Base-by-base conservation (phyloP, 108 stramenopile genomes). In the Craspedostauros australis region DNA sequence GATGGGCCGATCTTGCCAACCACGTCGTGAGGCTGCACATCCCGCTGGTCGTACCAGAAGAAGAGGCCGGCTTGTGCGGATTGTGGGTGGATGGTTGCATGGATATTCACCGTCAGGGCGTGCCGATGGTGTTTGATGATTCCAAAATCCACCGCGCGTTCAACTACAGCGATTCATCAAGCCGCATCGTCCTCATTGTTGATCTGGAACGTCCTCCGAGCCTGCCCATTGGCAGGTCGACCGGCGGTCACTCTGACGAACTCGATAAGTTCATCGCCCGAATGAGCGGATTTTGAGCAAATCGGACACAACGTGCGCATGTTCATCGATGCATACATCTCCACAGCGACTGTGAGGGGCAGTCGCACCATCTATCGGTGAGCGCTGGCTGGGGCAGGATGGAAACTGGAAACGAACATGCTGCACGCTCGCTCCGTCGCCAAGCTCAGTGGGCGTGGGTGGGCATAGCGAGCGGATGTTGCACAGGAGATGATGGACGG, bases 1-100 rank as follows among this genome's bases (percentile, higher is more conserved):
- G 97, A 19, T 98, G 97, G 97, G 72, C 75, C 21, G 95, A 96
- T 64, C 72, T 98, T 33, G 97, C 97, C 4, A 98, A 98, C 64
- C 76, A 96, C 70, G 97, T 98, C 3, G 63, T 94, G 24, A 73
- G 97, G 22, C 55, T 86, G n/a, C 97, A 98, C 59, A 72, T 98
- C 47, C 83, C 93, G 8, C 61, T 98, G 51, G 57, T 79, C 9
- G 86, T 96, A 20, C 97, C 97, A 22, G 53, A 34, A 5, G 32
- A n/a, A 14, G n/a, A 28, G 2, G 20, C 31, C 29, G 56, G 54
- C 14, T 48, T 73, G 27, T 98, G 96, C 68, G 97, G 97, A 7
- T 76, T 89, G 16, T 94, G 92, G 93, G 97, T 98, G 4, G 95
- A 98, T 57, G 95, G 93, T 18, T 91, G 91, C 54, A 85, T 96